Conservation (phyloP, 495 filamentous ascomycete species). For the Durotheca rogersii region DNA sequence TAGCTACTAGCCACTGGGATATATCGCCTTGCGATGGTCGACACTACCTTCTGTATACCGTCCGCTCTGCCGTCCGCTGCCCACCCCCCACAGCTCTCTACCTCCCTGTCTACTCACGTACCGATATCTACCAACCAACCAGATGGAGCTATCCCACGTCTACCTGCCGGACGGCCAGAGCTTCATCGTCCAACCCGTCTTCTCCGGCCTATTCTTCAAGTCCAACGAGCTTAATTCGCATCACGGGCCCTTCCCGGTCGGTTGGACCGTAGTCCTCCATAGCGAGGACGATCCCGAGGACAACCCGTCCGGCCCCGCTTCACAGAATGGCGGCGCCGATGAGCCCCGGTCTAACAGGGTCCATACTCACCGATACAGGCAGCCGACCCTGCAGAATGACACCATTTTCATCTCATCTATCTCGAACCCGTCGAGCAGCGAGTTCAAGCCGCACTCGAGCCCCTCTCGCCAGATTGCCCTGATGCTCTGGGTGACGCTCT, state of each 20-base stretch:
- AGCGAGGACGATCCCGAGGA: slow-evolving; percentile 59
- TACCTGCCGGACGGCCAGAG: slow-evolving; percentile 85
- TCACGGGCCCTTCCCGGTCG: slow-evolving; percentile 71
- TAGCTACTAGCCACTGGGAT: no score
- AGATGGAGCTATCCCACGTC: slow-evolving; percentile 48
- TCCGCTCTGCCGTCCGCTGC: not conserved
- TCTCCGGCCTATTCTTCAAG: slow-evolving; percentile 87
- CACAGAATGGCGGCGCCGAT: slow-evolving; percentile 27
- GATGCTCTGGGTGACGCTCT: slow-evolving; percentile 94
- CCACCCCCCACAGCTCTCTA: no score
- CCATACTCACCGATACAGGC: slow-evolving; percentile 63
- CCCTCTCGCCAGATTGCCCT: slow-evolving; percentile 85
- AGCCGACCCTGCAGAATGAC: slow-evolving; percentile 74
- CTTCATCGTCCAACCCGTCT: slow-evolving; percentile 77
- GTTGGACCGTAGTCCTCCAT: slow-evolving; percentile 85
- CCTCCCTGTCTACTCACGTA: not conserved
- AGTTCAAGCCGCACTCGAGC: slow-evolving; percentile 76
- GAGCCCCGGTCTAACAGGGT: slow-evolving; percentile 28
- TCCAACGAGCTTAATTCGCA: slow-evolving; percentile 68
- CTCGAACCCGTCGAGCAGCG: slow-evolving; percentile 73
- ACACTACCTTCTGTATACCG: not conserved
- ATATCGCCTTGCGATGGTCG: no score
- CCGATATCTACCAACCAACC: slow-evolving; percentile 5
- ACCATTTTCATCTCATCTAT: slow-evolving; percentile 87
- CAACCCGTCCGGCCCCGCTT: slow-evolving; percentile 16